A percentile compares a stretch with the other conserved stretches of the same genome.
Evolutionary conservation across 2,329 filamentous ascomycete species (phyloP).

Genomic region (Metarhizium robertsii): DNA sequence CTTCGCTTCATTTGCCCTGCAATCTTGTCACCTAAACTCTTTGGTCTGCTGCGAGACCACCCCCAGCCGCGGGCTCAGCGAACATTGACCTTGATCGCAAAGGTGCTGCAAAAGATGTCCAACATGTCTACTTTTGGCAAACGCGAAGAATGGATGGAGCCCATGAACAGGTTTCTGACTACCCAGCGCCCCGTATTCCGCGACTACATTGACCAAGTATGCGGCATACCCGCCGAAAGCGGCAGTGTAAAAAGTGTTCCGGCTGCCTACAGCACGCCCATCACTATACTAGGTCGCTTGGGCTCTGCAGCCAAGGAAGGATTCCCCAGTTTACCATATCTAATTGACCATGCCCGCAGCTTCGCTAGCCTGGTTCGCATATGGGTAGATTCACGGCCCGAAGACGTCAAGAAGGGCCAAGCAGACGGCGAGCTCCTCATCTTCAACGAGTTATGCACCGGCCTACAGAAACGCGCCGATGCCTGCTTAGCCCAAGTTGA

Average conservation of each 20-base stretch:
- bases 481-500: slow-evolving; percentile 43
- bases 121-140: slow-evolving; percentile 88
- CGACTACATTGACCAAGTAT: slow-evolving; percentile 77
- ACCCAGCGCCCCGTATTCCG: slow-evolving; percentile 73
- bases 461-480: slow-evolving; percentile 41
- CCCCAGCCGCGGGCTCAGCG: slow-evolving; percentile 75
- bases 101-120: slow-evolving; percentile 81
- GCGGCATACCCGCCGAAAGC: slow-evolving; percentile 67
- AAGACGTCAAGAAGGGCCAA: slow-evolving; percentile 24
- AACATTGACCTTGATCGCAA: slow-evolving; percentile 85
- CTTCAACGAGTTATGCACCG: slow-evolving; percentile 42
- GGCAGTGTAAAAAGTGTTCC: slow-evolving; percentile 54
- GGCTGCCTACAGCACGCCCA: slow-evolving; percentile 83
- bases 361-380: slow-evolving; percentile 76
- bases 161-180: slow-evolving; percentile 84
- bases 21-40: slow-evolving; percentile 91
- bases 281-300: slow-evolving; percentile 78
- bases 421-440: slow-evolving; percentile 41
- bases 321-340: slow-evolving; percentile 84
- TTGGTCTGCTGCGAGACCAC: slow-evolving; percentile 74
- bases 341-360: slow-evolving; percentile 81
- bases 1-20: slow-evolving; percentile 92
- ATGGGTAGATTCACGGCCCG: slow-evolving; percentile 54
- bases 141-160: slow-evolving; percentile 98
- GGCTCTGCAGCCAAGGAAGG: slow-evolving; percentile 78